These are phyloP conservation scores for Aspergillus versicolor DNA, from an alignment of 2,329 filamentous ascomycete genomes.

Conservation along the genomic window DNA sequence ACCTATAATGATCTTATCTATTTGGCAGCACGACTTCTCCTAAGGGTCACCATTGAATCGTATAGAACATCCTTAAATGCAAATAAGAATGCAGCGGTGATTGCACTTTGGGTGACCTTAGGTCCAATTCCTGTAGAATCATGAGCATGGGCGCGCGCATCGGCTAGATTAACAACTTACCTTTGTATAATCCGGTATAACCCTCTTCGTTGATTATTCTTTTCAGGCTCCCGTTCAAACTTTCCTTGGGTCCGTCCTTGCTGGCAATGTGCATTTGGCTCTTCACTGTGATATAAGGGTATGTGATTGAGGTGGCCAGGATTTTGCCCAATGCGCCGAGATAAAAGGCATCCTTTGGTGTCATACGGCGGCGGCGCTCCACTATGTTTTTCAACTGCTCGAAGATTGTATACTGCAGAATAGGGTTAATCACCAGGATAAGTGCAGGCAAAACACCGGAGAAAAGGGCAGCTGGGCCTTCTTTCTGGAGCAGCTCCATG, in stretches of 20 bases:
- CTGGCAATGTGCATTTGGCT: slow-evolving; percentile 92
- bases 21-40: slow-evolving; percentile 31
- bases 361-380: slow-evolving; percentile 74
- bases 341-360: slow-evolving; percentile 83
- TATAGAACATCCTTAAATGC: slow-evolving; percentile 98
- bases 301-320: slow-evolving; percentile 88
- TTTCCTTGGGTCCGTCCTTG: slow-evolving; percentile 73
- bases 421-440: slow-evolving; percentile 95
- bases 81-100: slow-evolving; percentile 94
- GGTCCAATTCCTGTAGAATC: slow-evolving; percentile 73
- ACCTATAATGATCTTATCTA: slow-evolving; percentile 20
- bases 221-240: slow-evolving; percentile 73
- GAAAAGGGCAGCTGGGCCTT: slow-evolving; percentile 83
- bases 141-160: slow-evolving; percentile 8
- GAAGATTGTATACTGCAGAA: slow-evolving; percentile 97
- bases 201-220: slow-evolving; percentile 85
- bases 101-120: slow-evolving; percentile 94
- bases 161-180: slow-evolving; percentile 49
- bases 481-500: slow-evolving; percentile 73
- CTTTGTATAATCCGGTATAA: slow-evolving; percentile 89
- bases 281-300: slow-evolving; percentile 99
- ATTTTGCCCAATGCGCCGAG: slow-evolving; percentile 92
- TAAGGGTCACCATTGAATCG: slow-evolving; percentile 50
- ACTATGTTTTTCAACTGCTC: slow-evolving; percentile 94
- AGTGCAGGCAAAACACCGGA: slow-evolving; percentile 88